These are phyloP conservation scores for Tillandsia fasciculata DNA, from an alignment of 176 grass and related monocot species.

Conservation along the genomic window DNA sequence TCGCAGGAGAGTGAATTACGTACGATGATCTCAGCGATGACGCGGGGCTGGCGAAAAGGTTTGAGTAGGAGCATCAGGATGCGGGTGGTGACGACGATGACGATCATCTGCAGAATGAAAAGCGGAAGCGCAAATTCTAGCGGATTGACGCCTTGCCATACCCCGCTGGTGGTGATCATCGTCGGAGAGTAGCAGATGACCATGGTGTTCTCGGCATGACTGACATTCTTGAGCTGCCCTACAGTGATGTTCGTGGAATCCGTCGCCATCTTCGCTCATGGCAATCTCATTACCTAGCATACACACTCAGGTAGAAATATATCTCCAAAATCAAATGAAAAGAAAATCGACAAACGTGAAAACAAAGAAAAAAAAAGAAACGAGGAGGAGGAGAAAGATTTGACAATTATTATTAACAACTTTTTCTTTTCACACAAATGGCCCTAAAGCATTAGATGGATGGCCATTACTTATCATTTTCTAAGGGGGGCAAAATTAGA, in stretches of 20 bases:
- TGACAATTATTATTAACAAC: not conserved
- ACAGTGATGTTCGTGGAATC: conserved; percentile 7
- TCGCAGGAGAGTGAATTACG: not conserved
- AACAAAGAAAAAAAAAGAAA: not conserved
- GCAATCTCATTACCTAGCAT: not conserved
- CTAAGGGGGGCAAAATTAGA: no score
- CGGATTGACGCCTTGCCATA: conserved; percentile 56
- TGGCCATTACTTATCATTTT: no score
- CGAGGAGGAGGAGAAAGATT: not conserved
- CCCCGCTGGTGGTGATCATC: conserved; percentile 51
- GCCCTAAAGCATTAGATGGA: no score
- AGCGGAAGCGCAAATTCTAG: conserved; percentile 66
- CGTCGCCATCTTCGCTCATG: not conserved
- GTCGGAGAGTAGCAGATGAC: conserved; percentile 60
- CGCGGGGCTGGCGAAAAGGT: conserved; percentile 66
- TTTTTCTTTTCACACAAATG: not conserved
- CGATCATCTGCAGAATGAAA: conserved; percentile 67
- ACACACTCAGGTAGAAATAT: not conserved
- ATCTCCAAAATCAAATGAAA: not conserved
- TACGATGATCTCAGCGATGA: conserved; percentile 84
- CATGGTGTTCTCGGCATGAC: conserved; percentile 16
- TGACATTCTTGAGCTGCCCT: conserved; percentile 7
- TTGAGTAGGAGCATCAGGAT: conserved; percentile 53
- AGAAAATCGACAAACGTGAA: not conserved
- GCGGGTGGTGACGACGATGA: conserved; percentile 73